Base-by-base conservation (phyloP, 179 eudicot genomes). In the Spinacia oleracea region DNA sequence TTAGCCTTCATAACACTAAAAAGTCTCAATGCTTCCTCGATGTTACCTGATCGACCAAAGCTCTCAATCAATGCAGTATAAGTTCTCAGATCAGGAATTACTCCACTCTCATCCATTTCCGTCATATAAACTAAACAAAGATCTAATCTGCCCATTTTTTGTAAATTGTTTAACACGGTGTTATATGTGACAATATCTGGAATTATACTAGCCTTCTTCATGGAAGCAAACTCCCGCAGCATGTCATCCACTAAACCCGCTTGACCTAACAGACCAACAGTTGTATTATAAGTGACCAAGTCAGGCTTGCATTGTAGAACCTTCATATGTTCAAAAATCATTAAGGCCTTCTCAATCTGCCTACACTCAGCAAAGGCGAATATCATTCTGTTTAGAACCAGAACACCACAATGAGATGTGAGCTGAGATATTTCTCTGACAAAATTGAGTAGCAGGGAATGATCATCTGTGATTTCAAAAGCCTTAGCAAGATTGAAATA, bases 61-160 rank as follows among this genome's bases (percentile, higher is more conserved):
- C 92, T 80, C 83, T 93, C 98, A 72, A 94, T 93, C 86, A 94
- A 81, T 21, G 94, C 90, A 63, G 90, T 85, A 81, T 89, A 93
- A 50, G 93, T 90, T 81, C 89, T 83, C 79, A 93, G 81, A 88
- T 94, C 97, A 18, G 88, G 92, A 63, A 85, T 72, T 50, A 94
- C 78, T 34, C 92, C 90, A 70, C 69, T 81, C 74, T 87, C 87
- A 79, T 77, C 68, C 92, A 93, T 85, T 82, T 94, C 96, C 76
- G 76, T 87, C 68, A 85, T 60, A 81, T 79, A 80, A 11, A 74
- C 79, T 8, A 79, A 63, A 83, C 93, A 89, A 79, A 84, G 56
- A 80, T 88, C 90, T 48, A 88, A 80, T 80, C 97, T 89, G 27
- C 94, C 96, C 72, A 86, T 81, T 77, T 91, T 94, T 79, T 84